Percentiles rank a stretch among this genome's conserved stretches.
Evolutionary conservation across 768 basidiomycete species (phyloP).

Genomic region (Mycena pura): DNA sequence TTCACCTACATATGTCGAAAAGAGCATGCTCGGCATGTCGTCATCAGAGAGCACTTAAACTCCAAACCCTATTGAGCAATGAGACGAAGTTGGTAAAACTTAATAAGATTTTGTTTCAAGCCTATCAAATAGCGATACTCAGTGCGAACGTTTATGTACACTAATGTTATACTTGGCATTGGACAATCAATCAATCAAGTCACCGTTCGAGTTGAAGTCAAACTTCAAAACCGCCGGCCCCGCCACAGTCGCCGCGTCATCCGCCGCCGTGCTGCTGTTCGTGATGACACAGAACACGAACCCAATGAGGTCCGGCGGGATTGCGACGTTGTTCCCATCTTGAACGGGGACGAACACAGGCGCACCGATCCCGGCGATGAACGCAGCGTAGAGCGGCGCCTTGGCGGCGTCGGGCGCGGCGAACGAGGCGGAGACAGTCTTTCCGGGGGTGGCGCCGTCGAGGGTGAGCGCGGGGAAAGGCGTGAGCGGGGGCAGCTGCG

Average conservation of each 20-base stretch:
- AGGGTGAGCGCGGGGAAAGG: constrained; percentile 53
- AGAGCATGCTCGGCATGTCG: too few species aligned
- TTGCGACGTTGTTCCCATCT: constrained; percentile 36
- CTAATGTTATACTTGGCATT: too few species aligned
- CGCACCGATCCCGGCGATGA: constrained; percentile 51
- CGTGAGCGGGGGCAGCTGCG: constrained; percentile 49
- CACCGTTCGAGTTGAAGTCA: too few species aligned
- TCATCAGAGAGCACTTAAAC: too few species aligned
- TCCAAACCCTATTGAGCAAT: too few species aligned
- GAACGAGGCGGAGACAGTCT: constrained; percentile 34
- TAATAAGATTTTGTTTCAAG: too few species aligned
- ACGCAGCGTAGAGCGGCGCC: constrained; percentile 49
- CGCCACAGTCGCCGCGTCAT: constrained; percentile 59
- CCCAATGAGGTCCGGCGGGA: constrained; percentile 54
- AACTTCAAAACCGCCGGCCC: constrained; percentile 59
- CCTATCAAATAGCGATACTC: too few species aligned
- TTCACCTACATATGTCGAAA: too few species aligned
- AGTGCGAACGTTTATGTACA: too few species aligned
- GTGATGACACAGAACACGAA: constrained; percentile 60
- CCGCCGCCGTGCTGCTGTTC: constrained; percentile 42
- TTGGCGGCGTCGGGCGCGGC: constrained; percentile 17
- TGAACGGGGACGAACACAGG: constrained; percentile 48
- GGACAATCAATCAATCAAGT: too few species aligned
- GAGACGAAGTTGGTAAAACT: too few species aligned
- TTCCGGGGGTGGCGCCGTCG: constrained; percentile 31